Percentiles rank a stretch among this genome's conserved stretches.
These are phyloP conservation scores for Dioscorea cayenensis DNA, from an alignment of 116 monocot species.

Conservation along the genomic window DNA sequence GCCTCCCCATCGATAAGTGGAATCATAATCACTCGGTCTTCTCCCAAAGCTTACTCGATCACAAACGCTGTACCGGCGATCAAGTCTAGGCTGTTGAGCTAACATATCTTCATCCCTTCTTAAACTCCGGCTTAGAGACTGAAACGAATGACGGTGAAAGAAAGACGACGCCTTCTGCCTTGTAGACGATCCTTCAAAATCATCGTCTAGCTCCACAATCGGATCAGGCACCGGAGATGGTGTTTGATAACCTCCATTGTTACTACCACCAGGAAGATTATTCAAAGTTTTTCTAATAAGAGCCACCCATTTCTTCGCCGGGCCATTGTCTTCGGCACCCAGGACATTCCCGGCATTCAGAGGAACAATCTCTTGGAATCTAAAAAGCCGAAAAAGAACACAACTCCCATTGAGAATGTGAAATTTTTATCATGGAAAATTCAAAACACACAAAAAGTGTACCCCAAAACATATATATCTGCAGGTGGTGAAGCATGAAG, in stretches of 20 bases:
- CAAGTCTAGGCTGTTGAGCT: conserved; percentile 25
- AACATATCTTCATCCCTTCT: conserved; percentile 36
- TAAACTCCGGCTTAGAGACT: conserved; percentile 29
- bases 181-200: conserved; percentile 29
- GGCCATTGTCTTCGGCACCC: conserved; percentile 67
- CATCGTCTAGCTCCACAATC: conserved; percentile 39
- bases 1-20: conserved; percentile 31
- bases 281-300: conserved; percentile 57
- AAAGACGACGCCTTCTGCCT: conserved; percentile 17
- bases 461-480: conserved; percentile 76
- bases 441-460: not conserved
- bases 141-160: conserved; percentile 25
- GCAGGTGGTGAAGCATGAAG: conserved; percentile 71
- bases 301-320: conserved; percentile 61
- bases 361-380: conserved; percentile 78
- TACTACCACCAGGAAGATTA: conserved; percentile 40
- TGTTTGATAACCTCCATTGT: conserved; percentile 34
- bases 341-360: conserved; percentile 75
- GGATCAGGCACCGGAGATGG: conserved; percentile 63
- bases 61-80: conserved; percentile 41
- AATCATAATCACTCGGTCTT: conserved; percentile 45
- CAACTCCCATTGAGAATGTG: not conserved
- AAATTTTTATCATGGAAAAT: not conserved
- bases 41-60: conserved; percentile 40
- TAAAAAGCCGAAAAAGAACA: conserved; percentile 2